Percentiles rank a stretch among this genome's conserved stretches.
These are phyloP conservation scores for Trichosporon inkin DNA, from an alignment of 1,284 basidiomycete genomes.

Conservation along the genomic window DNA sequence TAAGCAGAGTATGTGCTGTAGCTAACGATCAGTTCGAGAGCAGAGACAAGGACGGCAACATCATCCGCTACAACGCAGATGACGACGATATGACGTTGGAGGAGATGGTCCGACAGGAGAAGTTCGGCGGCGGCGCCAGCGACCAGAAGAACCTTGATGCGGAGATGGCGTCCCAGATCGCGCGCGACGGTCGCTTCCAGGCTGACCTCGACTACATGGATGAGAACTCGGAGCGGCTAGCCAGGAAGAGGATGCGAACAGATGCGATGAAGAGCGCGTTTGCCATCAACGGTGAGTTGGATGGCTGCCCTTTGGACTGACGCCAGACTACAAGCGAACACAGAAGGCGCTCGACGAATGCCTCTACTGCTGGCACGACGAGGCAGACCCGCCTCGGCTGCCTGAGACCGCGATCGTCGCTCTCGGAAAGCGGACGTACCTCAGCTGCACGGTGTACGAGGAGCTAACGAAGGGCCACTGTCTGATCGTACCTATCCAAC, in stretches of 20 bases:
- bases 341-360: slow-evolving; percentile 84
- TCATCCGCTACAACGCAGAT: slow-evolving; percentile 77
- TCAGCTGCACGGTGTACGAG: slow-evolving; percentile 80
- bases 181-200: slow-evolving; percentile 80
- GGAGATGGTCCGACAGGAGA: slow-evolving; percentile 89
- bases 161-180: slow-evolving; percentile 81
- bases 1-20: background rate
- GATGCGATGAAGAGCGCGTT: slow-evolving; percentile 96
- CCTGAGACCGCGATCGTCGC: slow-evolving; percentile 83
- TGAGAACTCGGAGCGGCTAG: slow-evolving; percentile 88
- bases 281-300: slow-evolving; percentile 78
- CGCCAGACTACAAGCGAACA: slow-evolving; percentile 83
- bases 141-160: slow-evolving; percentile 90
- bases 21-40: slow-evolving; percentile 64
- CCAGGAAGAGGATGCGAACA: slow-evolving; percentile 86
- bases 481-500: slow-evolving; percentile 91
- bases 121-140: slow-evolving; percentile 76
- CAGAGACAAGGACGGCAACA: slow-evolving; percentile 82
- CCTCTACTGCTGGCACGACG: slow-evolving; percentile 81
- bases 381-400: slow-evolving; percentile 59
- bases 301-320: background rate
- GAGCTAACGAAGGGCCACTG: slow-evolving; percentile 86
- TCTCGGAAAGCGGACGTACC: slow-evolving; percentile 82
- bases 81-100: slow-evolving; percentile 81
- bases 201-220: slow-evolving; percentile 91